A percentile compares a stretch with the other conserved stretches of the same genome.
phyloP scores from a whole-genome alignment of 805 yeast species.

The Teunomyces gatunensis region DNA sequence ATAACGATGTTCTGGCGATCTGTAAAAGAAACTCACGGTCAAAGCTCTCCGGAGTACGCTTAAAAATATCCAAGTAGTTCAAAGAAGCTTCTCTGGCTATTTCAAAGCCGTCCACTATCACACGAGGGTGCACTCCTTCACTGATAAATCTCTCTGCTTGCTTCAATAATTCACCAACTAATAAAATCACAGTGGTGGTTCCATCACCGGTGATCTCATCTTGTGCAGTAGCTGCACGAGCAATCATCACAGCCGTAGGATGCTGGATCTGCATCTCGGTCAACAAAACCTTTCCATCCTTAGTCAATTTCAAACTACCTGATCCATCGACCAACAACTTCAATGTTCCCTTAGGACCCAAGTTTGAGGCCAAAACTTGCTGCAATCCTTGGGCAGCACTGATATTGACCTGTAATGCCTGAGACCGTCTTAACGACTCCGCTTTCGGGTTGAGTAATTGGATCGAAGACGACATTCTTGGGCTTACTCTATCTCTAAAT shows the following conservation, averaged over 20 bases:
- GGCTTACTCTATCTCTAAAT: background rate
- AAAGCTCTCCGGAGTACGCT: slow-evolving; percentile 47
- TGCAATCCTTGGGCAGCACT: slow-evolving; percentile 97
- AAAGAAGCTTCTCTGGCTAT: slow-evolving; percentile 76
- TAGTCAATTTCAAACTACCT: slow-evolving; percentile 91
- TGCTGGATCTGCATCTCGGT: slow-evolving; percentile 91
- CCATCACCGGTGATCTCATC: slow-evolving; percentile 99
- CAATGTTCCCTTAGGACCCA: slow-evolving; percentile 96
- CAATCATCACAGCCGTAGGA: slow-evolving; percentile 53
- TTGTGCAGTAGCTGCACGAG: slow-evolving; percentile 97
- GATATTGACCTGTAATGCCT: slow-evolving; percentile 92
- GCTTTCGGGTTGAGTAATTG: slow-evolving; percentile 96
- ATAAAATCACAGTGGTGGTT: slow-evolving; percentile 89
- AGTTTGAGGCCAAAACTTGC: slow-evolving; percentile 82
- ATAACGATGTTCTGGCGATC: slow-evolving; percentile 85
- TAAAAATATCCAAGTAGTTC: slow-evolving; percentile 65
- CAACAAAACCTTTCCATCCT: slow-evolving; percentile 91
- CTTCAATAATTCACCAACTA: slow-evolving; percentile 90
- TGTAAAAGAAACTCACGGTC: slow-evolving; percentile 88
- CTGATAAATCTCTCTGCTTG: slow-evolving; percentile 89
- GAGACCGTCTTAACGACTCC: slow-evolving; percentile 91
- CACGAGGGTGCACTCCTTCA: slow-evolving; percentile 96
- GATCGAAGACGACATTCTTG: slow-evolving; percentile 54
- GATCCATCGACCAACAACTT: slow-evolving; percentile 97
- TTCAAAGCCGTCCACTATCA: slow-evolving; percentile 93